phyloP scores from a whole-genome alignment of 2,329 filamentous ascomycete species.

The Epichloe glyceriae region DNA sequence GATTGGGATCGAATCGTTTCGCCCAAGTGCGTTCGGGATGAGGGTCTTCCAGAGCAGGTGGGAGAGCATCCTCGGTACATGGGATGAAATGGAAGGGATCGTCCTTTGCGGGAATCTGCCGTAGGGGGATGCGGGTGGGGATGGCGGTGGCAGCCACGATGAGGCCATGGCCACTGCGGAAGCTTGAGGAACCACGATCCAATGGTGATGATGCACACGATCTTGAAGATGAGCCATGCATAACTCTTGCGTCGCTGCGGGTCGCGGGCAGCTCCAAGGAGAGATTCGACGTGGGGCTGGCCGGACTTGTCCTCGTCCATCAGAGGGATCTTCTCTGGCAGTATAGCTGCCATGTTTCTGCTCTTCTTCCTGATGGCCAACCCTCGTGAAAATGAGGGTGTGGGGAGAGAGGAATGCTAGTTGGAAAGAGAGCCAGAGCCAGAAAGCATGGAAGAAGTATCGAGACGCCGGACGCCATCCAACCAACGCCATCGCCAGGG shows the following conservation, averaged over 20 bases:
- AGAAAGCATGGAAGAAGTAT: no score
- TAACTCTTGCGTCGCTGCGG: neutral
- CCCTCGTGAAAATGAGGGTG: neutral
- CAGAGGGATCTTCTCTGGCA: neutral
- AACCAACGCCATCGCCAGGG: neutral
- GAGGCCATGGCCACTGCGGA: constrained; percentile 3
- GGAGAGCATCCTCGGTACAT: constrained; percentile 28
- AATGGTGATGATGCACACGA: constrained; percentile 1
- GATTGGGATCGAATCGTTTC: constrained; percentile 28
- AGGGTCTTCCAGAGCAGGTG: constrained; percentile 27
- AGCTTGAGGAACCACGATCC: neutral
- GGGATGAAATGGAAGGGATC: constrained; percentile 36
- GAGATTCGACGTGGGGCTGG: neutral
- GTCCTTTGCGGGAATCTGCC: constrained; percentile 24
- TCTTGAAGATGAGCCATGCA: neutral
- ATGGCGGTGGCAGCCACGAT: constrained; percentile 5
- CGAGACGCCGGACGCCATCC: neutral
- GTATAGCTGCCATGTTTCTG: neutral
- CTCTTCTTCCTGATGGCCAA: neutral
- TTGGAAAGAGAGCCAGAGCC: no score
- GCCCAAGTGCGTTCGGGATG: constrained; percentile 26
- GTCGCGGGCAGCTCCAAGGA: neutral
- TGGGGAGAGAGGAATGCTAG: neutral
- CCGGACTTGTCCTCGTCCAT: neutral
- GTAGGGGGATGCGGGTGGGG: constrained; percentile 4